Percentiles rank a stretch among this genome's conserved stretches.
These are phyloP conservation scores for Candida tropicalis DNA, from an alignment of 1,139 yeast species.

Conservation along the genomic window DNA sequence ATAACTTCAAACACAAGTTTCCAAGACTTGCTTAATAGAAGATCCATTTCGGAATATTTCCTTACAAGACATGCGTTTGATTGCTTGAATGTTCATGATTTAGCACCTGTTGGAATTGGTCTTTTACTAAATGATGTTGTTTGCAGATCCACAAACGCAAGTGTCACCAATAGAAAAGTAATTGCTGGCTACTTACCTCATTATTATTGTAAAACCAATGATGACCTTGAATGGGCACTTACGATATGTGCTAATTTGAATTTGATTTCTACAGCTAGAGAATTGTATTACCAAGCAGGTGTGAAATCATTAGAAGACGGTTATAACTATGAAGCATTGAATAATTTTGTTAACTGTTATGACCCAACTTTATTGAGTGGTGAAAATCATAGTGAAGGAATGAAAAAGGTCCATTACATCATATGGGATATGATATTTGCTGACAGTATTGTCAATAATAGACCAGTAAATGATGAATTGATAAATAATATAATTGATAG, in stretches of 20 bases:
- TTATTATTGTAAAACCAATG: conserved; percentile 62
- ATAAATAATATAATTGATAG: conserved; percentile 55
- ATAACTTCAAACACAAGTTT: conserved; percentile 12
- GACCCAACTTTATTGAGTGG: conserved; percentile 35
- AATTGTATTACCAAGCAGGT: conserved; percentile 48
- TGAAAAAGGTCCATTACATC: conserved; percentile 42
- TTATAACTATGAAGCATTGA: conserved; percentile 62
- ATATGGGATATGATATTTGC: conserved; percentile 58
- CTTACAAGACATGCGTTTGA: conserved; percentile 62
- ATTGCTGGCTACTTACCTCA: conserved; percentile 64
- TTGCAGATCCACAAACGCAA: conserved; percentile 24
- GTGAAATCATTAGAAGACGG: conserved; percentile 43
- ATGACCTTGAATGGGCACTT: conserved; percentile 80
- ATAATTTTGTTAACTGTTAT: conserved; percentile 67
- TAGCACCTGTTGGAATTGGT: conserved; percentile 73
- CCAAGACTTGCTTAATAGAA: conserved; percentile 24
- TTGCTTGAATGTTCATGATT: conserved; percentile 49
- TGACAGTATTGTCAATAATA: conserved; percentile 55
- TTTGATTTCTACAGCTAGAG: conserved; percentile 55
- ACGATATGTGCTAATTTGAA: conserved; percentile 52
- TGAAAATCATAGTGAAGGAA: conserved; percentile 29
- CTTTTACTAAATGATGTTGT: conserved; percentile 35
- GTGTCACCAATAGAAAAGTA: conserved; percentile 39
- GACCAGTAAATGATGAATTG: conserved; percentile 56
- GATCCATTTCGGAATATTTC: conserved; percentile 62